Percentiles rank a stretch among this genome's conserved stretches.
phyloP scores from a whole-genome alignment of 2,329 filamentous ascomycete species.

The Epichloe typhina region DNA sequence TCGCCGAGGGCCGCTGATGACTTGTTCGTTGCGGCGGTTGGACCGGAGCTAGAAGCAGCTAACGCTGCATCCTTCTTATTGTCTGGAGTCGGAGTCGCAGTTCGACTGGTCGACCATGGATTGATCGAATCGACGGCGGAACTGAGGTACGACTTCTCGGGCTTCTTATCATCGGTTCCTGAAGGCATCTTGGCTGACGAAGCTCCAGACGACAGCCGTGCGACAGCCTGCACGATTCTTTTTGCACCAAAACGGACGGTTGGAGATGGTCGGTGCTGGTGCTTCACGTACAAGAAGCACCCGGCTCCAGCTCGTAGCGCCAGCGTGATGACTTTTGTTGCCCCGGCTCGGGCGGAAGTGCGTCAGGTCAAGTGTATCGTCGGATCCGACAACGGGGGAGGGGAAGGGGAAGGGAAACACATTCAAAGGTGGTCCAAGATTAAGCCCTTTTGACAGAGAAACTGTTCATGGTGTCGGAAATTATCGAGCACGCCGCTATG shows the following conservation, averaged over 20 bases:
- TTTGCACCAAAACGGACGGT: background rate
- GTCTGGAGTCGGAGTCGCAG: constrained; percentile 33
- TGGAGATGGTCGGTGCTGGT: background rate
- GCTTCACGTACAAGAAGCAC: background rate
- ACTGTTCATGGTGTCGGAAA: background rate
- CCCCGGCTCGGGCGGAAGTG: background rate
- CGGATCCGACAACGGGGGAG: background rate
- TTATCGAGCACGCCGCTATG: background rate
- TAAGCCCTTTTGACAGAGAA: background rate
- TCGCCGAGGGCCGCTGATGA: constrained; percentile 32
- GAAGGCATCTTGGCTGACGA: constrained; percentile 23
- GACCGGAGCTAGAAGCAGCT: background rate
- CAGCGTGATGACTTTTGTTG: constrained; percentile 5
- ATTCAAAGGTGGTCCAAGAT: background rate
- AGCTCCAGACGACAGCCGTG: constrained; percentile 9
- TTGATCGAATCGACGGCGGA: constrained; percentile 50
- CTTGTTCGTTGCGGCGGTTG: constrained; percentile 13
- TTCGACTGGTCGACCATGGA: constrained; percentile 40
- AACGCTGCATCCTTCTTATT: constrained; percentile 14
- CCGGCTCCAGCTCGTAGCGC: constrained; percentile 3
- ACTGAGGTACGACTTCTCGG: constrained; percentile 46
- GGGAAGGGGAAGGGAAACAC: background rate
- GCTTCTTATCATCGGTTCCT: constrained; percentile 31
- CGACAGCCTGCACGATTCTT: background rate
- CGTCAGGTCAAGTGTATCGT: background rate